phyloP scores from a whole-genome alignment of 2,329 filamentous ascomycete species.

The Sclerotinia borealis region DNA sequence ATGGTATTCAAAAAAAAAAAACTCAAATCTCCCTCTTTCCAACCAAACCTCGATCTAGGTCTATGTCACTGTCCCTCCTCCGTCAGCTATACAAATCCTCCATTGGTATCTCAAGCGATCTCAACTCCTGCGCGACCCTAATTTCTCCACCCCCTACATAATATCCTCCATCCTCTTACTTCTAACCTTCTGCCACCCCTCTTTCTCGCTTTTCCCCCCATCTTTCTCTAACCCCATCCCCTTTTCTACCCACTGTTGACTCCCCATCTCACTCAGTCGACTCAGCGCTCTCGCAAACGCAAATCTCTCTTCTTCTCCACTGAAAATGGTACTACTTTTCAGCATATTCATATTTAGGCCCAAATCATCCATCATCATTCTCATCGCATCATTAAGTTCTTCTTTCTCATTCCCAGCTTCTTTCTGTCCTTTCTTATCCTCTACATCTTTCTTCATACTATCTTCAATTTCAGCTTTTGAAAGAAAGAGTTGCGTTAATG shows the following conservation, averaged over 20 bases:
- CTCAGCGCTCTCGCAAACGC: constrained; percentile 88
- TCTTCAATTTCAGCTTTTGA: constrained; percentile 63
- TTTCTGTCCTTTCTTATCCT: constrained; percentile 37
- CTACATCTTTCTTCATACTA: constrained; percentile 44
- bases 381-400: constrained; percentile 61
- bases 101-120: background rate
- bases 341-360: constrained; percentile 78
- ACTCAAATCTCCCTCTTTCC: background rate
- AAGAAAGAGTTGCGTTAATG: constrained; percentile 79
- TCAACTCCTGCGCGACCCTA: background rate
- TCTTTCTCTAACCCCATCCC: constrained; percentile 46
- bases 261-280: constrained; percentile 85
- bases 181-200: constrained; percentile 42
- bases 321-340: constrained; percentile 81
- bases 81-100: background rate
- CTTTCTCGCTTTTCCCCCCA: constrained; percentile 40
- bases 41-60: background rate
- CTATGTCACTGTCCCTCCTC: background rate
- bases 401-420: constrained; percentile 27
- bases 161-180: constrained; percentile 44
- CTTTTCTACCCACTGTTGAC: constrained; percentile 87
- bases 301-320: constrained; percentile 92
- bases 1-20: background rate
- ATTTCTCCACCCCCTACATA: constrained; percentile 22
- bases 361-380: constrained; percentile 79